phyloP scores from a whole-genome alignment of 2,329 filamentous ascomycete genomes.

The Botrytis elliptica region DNA sequence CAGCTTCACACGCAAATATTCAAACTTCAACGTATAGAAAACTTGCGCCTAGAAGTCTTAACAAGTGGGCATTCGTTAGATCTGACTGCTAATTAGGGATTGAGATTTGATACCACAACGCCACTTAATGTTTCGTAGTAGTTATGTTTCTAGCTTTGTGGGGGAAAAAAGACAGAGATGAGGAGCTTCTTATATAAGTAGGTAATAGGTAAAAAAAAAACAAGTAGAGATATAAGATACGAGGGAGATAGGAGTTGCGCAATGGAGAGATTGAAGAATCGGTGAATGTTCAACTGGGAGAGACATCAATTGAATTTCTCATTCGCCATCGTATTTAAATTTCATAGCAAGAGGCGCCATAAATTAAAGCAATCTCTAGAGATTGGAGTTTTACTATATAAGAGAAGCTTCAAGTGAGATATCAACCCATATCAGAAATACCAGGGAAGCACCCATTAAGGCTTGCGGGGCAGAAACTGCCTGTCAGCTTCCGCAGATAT shows the following conservation, averaged over 20 bases:
- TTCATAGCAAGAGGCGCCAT: background rate
- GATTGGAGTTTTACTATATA: background rate
- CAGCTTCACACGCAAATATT: background rate
- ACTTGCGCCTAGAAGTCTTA: background rate
- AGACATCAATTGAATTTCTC: no score
- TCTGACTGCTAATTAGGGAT: background rate
- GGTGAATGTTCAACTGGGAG: background rate
- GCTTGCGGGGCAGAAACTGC: no score
- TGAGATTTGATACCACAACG: background rate
- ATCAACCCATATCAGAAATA: background rate
- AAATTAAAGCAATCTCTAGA: background rate
- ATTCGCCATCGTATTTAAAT: background rate
- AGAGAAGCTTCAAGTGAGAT: background rate
- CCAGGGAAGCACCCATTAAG: background rate
- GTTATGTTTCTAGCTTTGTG: background rate
- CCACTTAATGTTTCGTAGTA: accelerated
- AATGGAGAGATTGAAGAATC: background rate
- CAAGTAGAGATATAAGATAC: no score
- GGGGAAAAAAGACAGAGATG: no score
- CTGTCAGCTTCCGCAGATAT: accelerated
- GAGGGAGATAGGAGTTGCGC: background rate
- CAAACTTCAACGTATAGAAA: background rate
- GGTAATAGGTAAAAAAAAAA: background rate
- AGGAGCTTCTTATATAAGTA: background rate
- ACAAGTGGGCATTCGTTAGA: background rate